A percentile compares a stretch with the other conserved stretches of the same genome.
phyloP scores from a whole-genome alignment of 2,329 filamentous ascomycete species.

The Cladosporium cucumerinum region DNA sequence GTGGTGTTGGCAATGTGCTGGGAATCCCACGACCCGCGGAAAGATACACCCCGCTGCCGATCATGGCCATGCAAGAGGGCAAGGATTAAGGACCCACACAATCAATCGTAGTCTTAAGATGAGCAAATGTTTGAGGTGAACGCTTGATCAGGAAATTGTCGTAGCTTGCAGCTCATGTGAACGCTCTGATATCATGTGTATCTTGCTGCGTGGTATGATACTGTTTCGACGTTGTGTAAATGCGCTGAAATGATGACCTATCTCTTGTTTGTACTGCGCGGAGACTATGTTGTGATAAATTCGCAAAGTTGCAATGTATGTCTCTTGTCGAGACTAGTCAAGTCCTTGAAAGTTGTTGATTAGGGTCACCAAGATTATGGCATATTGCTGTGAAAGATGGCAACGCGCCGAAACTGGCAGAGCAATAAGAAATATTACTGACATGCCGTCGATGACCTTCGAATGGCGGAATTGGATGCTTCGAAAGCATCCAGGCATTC shows the following conservation, averaged over 20 bases:
- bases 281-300: neutral
- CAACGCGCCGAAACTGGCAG: neutral
- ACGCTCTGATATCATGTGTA: neutral
- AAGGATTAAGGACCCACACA: neutral
- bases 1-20: neutral
- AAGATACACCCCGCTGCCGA: neutral
- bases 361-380: neutral
- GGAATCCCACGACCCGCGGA: neutral
- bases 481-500: neutral
- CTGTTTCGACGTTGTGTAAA: neutral
- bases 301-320: neutral
- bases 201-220: neutral
- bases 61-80: neutral
- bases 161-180: neutral
- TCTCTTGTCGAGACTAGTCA: neutral
- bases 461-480: neutral
- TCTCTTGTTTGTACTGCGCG: neutral
- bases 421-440: neutral
- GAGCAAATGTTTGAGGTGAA: neutral
- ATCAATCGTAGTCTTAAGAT: neutral
- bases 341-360: too few species aligned
- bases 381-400: neutral
- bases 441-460: neutral
- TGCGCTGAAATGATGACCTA: neutral
- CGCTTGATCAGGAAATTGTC: neutral